A percentile compares a stretch with the other conserved stretches of the same genome.
These are phyloP conservation scores for Pseudomicrostroma phylloplanum DNA, from an alignment of 1,284 basidiomycete genomes.

Conservation along the genomic window DNA sequence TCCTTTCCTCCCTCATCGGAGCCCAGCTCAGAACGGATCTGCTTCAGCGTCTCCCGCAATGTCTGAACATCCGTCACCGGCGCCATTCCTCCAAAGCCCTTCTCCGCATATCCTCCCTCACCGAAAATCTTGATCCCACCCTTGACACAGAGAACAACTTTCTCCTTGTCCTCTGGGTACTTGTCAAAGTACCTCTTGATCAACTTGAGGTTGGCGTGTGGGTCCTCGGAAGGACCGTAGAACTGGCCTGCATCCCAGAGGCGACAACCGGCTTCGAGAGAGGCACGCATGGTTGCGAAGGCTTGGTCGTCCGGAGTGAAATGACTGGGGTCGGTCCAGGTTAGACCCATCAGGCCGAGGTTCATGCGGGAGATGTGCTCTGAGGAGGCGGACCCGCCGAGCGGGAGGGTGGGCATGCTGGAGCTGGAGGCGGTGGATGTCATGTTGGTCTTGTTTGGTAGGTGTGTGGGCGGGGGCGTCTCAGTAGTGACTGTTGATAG, in stretches of 20 bases:
- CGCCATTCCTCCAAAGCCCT: constrained; percentile 20
- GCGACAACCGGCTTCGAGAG: constrained; percentile 58
- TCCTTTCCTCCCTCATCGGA: constrained; percentile 32
- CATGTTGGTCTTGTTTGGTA: no score
- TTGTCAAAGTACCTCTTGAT: constrained; percentile 55
- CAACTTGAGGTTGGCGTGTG: constrained; percentile 54
- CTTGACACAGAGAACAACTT: constrained; percentile 57
- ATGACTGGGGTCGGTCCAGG: constrained; percentile 24
- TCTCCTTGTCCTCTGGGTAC: constrained; percentile 59
- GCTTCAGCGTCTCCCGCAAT: constrained; percentile 25
- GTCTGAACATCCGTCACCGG: constrained; percentile 21
- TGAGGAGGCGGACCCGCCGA: background rate
- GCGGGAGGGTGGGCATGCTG: background rate
- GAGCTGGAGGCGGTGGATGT: no score
- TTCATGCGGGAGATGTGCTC: background rate
- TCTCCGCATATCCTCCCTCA: constrained; percentile 8
- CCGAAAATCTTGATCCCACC: constrained; percentile 51
- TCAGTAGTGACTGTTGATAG: no score
- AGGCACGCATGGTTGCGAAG: constrained; percentile 61
- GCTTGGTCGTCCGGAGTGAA: constrained; percentile 57
- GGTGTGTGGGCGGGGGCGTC: no score
- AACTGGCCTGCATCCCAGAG: constrained; percentile 54
- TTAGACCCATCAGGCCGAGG: constrained; percentile 33
- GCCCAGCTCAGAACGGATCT: constrained; percentile 25
- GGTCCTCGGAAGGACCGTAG: constrained; percentile 51